A percentile compares a stretch with the other conserved stretches of the same genome.
phyloP scores from a whole-genome alignment of 1,139 yeast genomes.

The Kurtzmaniella quercitrusa region DNA sequence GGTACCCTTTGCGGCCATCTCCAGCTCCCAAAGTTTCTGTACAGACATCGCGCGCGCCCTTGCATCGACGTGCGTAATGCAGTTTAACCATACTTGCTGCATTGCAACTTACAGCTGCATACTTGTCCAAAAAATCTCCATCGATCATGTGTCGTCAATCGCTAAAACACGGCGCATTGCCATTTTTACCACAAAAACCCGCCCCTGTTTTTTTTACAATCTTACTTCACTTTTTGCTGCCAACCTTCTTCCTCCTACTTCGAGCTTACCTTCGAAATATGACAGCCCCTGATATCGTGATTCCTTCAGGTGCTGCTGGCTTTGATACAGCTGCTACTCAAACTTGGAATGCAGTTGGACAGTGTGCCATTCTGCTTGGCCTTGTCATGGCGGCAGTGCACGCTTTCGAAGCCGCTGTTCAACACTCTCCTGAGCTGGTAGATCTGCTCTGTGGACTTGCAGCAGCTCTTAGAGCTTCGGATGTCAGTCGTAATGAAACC shows the following conservation, averaged over 20 bases:
- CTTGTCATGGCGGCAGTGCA: slow-evolving; percentile 36
- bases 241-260: not conserved
- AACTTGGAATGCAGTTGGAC: slow-evolving; percentile 51
- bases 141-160: slow-evolving; percentile 2
- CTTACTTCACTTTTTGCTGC: not conserved
- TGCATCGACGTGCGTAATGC: not conserved
- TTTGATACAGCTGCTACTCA: slow-evolving; percentile 22
- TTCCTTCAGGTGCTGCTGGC: not conserved
- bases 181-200: slow-evolving; percentile 3
- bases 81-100: not conserved
- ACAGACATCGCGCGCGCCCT: slow-evolving; percentile 2
- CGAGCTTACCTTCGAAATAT: not conserved
- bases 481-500: slow-evolving; percentile 31
- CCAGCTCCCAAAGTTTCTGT: not conserved
- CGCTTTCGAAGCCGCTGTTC: slow-evolving; percentile 44
- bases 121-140: slow-evolving; percentile 2
- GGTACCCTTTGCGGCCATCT: not conserved
- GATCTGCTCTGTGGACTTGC: slow-evolving; percentile 43
- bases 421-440: slow-evolving; percentile 37
- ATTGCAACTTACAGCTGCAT: slow-evolving; percentile 1
- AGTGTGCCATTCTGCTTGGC: slow-evolving; percentile 45
- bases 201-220: slow-evolving; percentile 1
- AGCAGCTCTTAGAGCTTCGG: slow-evolving; percentile 34
- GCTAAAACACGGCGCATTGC: not conserved
- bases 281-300: not conserved